These are phyloP conservation scores for Rosa persica DNA, from an alignment of 306 rosid genomes.

Conservation along the genomic window DNA sequence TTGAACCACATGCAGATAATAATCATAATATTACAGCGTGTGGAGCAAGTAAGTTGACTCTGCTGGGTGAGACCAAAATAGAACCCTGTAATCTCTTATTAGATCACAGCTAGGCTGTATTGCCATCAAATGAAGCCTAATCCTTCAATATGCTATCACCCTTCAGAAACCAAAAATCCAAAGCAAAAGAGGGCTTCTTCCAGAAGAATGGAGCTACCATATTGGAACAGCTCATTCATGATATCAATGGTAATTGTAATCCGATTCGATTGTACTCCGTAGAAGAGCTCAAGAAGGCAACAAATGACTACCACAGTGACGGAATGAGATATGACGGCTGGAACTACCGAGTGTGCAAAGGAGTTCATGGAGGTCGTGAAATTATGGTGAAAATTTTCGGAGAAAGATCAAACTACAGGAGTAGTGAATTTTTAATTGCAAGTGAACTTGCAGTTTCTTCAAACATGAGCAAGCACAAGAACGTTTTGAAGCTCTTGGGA, in stretches of 20 bases:
- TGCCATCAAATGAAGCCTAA: not conserved
- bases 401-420: not conserved
- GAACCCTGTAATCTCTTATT: too few species aligned
- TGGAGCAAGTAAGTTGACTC: not conserved
- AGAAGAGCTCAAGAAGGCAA: slow-evolving; percentile 1
- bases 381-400: not conserved
- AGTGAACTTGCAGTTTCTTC: slow-evolving; percentile 2
- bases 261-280: not conserved
- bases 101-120: not conserved
- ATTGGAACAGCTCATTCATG: not conserved
- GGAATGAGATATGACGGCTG: not conserved
- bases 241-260: not conserved
- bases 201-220: not conserved
- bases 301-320: not conserved
- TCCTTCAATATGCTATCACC: not conserved
- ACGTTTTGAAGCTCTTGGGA: slow-evolving; percentile 1
- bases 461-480: slow-evolving; percentile 9
- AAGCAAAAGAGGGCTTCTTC: not conserved
- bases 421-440: not conserved
- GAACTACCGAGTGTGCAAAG: slow-evolving; percentile 5
- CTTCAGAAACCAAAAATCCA: slow-evolving; percentile 1
- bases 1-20: too few species aligned
- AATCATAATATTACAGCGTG: too few species aligned
- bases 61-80: not conserved
- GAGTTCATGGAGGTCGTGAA: not conserved